These are phyloP conservation scores for Ogataea parapolymorpha DNA, from an alignment of 805 yeast species.

Conservation along the genomic window DNA sequence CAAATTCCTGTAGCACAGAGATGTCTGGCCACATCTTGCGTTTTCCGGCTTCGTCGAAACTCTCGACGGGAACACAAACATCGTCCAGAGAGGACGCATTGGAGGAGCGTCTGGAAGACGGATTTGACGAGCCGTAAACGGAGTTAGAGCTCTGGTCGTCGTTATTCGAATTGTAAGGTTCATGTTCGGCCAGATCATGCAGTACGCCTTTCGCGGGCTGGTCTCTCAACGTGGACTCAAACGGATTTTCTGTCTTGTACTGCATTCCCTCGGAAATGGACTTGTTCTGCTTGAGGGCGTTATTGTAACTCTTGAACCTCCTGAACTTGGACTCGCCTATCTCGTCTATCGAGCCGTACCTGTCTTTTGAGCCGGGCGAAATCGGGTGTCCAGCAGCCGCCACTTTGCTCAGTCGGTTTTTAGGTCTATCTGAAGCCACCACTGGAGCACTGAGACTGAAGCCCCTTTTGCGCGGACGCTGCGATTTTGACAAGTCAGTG, in stretches of 20 bases:
- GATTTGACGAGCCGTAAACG: constrained; percentile 48
- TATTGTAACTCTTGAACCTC: constrained; percentile 2
- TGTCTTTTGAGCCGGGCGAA: not conserved
- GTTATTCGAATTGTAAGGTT: constrained; percentile 6
- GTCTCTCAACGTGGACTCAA: constrained; percentile 9
- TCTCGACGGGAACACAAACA: constrained; percentile 85
- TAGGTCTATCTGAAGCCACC: constrained; percentile 2
- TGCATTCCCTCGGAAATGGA: constrained; percentile 1
- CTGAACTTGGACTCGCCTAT: constrained; percentile 3
- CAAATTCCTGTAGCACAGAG: constrained; percentile 68
- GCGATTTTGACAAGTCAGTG: not conserved
- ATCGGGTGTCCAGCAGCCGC: not conserved
- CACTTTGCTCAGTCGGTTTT: constrained; percentile 4
- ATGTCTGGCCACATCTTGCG: constrained; percentile 80
- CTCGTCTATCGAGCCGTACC: constrained; percentile 5
- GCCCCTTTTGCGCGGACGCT: constrained; percentile 1
- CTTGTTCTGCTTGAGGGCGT: constrained; percentile 10
- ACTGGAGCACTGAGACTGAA: constrained; percentile 9
- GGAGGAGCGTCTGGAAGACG: constrained; percentile 57
- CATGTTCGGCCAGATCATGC: not conserved
- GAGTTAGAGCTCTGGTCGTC: constrained; percentile 23
- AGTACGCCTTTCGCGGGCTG: not conserved
- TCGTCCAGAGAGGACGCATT: constrained; percentile 80
- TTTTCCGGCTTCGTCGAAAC: constrained; percentile 33
- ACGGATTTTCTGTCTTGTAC: constrained; percentile 19